Evolutionary conservation across 495 filamentous ascomycete species (phyloP).

Genomic region (Neurospora sp.): DNA sequence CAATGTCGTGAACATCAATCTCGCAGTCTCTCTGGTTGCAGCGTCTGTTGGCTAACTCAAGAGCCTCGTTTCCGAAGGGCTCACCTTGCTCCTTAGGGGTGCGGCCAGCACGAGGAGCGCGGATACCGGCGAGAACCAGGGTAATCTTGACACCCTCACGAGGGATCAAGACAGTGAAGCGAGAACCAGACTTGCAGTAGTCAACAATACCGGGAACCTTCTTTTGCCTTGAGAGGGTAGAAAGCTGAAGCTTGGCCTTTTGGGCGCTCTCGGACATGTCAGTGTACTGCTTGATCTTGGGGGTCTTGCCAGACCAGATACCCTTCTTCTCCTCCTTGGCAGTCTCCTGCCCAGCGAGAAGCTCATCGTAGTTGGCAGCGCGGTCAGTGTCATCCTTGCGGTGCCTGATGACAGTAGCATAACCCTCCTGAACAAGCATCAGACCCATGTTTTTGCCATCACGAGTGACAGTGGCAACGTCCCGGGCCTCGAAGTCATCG

Average conservation of each 20-base stretch:
- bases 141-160: constrained; percentile 91
- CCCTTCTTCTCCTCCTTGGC: constrained; percentile 78
- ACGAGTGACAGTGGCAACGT: constrained; percentile 77
- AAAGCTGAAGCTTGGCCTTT: constrained; percentile 88
- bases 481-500: constrained; percentile 87
- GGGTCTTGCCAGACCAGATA: constrained; percentile 82
- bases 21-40: constrained; percentile 94
- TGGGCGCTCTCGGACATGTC: constrained; percentile 89
- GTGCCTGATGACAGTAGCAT: constrained; percentile 87
- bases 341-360: constrained; percentile 78
- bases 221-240: constrained; percentile 76
- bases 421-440: constrained; percentile 79
- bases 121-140: constrained; percentile 88
- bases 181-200: constrained; percentile 90
- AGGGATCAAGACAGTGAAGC: constrained; percentile 87
- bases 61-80: constrained; percentile 89
- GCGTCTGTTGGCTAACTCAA: constrained; percentile 77
- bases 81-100: constrained; percentile 72
- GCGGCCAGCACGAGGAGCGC: constrained; percentile 82
- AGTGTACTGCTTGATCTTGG: constrained; percentile 65
- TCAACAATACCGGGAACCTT: constrained; percentile 92
- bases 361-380: constrained; percentile 84
- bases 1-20: constrained; percentile 87
- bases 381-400: constrained; percentile 85
- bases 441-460: constrained; percentile 82